Base-by-base conservation (phyloP, 2,329 filamentous ascomycete species). In the Penicillium freii region DNA sequence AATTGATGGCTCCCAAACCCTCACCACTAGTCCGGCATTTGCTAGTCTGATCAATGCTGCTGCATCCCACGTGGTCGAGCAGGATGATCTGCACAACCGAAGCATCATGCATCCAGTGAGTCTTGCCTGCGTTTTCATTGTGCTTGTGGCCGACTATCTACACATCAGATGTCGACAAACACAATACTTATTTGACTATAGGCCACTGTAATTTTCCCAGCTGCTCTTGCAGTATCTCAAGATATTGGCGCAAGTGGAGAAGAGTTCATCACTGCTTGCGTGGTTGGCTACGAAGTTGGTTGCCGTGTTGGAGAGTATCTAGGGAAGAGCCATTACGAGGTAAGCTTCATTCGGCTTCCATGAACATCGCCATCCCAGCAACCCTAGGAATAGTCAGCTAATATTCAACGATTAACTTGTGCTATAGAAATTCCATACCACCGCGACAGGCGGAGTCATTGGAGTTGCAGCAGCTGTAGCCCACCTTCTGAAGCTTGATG, bases 41-140 rank as follows among this genome's bases (percentile, higher is more conserved):
- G 68, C 70, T 25, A 66, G 61, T 57, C 44, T 72, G 49, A 57
- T 71, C 4, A 72, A 72, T 56, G 70, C 61, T 15, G 70, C 69
- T 34, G 62, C 70, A 5, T 68, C 69, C 19, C 69, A 72, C 59
- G 69, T 71, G 2, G 70, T 72, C 7, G 70, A 72, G 51, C 69
- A 71, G 44, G 70, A 72, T 62, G 70, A 72, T 59, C 63, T 72
- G 44, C 70, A 72, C 48, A 72, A 70, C 57, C 57, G 69, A 25
- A 71, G 69, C 56, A 71, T 72, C 38, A 69, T 68, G 66, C 70
- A 72, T 59, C 70, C 70, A 19, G 69, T 71, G 51, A 47, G 67
- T 60, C 33, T 47, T 51, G 13, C 43, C n/a, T 25, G 4, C 11
- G 19, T 33, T 34, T 13, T 23, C 6, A 31, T 51, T 42, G 25